Evolutionary conservation across 164 flowering plant genomes (phyloP).

Genomic region (Aristolochia fimbriata): DNA sequence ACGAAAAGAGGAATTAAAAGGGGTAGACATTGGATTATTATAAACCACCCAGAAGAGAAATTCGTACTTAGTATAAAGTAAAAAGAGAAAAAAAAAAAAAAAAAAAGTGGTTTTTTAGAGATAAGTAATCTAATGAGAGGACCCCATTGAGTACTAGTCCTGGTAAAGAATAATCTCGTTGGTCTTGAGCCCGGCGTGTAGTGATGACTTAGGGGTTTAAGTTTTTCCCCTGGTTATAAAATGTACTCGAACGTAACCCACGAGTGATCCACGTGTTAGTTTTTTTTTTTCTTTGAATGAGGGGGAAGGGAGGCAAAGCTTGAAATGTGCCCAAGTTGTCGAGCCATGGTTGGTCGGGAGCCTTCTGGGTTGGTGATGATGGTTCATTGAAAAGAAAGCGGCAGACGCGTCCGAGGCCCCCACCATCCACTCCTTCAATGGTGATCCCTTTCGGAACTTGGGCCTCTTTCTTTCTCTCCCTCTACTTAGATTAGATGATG

Average conservation of each 20-base stretch:
- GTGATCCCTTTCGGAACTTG: slow-evolving; percentile 78
- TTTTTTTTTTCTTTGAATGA: slow-evolving; percentile 7
- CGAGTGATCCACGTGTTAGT: slow-evolving; percentile 30
- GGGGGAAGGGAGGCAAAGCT: too few species aligned
- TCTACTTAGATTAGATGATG: too few species aligned
- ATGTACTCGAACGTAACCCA: slow-evolving; percentile 16
- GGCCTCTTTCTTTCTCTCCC: slow-evolving; percentile 28
- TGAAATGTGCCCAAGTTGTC: slow-evolving; percentile 25
- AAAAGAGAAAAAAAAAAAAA: too few species aligned
- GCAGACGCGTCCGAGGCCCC: not conserved
- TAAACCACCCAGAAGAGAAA: too few species aligned
- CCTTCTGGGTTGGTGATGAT: not conserved
- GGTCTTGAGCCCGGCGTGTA: slow-evolving; percentile 15
- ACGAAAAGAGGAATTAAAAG: not conserved
- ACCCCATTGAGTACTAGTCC: not conserved
- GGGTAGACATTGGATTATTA: not conserved
- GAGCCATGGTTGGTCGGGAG: slow-evolving; percentile 18
- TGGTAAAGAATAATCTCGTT: not conserved
- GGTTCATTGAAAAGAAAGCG: too few species aligned
- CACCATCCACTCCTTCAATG: slow-evolving; percentile 18
- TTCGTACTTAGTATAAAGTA: too few species aligned
- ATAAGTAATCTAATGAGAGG: not conserved
- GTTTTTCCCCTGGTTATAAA: slow-evolving; percentile 13
- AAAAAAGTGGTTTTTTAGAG: too few species aligned
- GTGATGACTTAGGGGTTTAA: not conserved